Conservation (phyloP, 2,329 filamentous ascomycete genomes). For the Aspergillus chevalieri region DNA sequence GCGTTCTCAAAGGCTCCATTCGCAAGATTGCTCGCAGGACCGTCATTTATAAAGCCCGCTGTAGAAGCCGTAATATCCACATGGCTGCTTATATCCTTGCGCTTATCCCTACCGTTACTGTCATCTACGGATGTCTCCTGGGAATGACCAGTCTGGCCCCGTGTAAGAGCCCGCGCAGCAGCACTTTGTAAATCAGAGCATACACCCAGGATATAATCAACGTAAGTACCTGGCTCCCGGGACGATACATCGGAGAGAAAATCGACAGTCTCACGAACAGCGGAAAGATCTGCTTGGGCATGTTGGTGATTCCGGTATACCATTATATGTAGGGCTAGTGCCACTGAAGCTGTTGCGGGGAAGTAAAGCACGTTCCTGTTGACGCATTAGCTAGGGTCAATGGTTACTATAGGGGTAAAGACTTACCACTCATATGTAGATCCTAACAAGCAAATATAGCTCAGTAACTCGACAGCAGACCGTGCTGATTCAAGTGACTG, state of each 20-base stretch:
- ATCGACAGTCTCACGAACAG: slow-evolving; percentile 1
- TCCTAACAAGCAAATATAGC: background rate
- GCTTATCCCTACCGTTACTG: no score
- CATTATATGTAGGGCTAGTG: slow-evolving; percentile 2
- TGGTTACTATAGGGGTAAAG: no score
- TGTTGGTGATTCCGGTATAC: slow-evolving; percentile 2
- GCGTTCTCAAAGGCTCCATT: no score
- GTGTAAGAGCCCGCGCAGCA: no score
- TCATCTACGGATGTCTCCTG: no score
- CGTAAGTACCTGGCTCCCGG: slow-evolving; percentile 10
- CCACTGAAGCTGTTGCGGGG: slow-evolving; percentile 7
- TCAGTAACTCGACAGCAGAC: slow-evolving; percentile 4
- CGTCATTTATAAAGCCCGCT: no score
- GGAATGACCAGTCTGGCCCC: no score
- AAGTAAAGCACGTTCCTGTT: slow-evolving; percentile 13
- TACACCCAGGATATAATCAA: slow-evolving; percentile 8
- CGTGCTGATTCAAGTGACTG: slow-evolving; percentile 5
- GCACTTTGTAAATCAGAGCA: no score
- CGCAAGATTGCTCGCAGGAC: no score
- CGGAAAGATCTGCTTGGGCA: background rate
- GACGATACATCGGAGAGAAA: slow-evolving; percentile 6
- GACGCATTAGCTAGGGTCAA: no score
- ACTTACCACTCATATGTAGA: slow-evolving; percentile 6
- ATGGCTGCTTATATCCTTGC: no score
- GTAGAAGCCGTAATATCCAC: no score